Evolutionary conservation across 1,139 yeast genomes (phyloP).

Genomic region (Blastobotrys illinoisensis): DNA sequence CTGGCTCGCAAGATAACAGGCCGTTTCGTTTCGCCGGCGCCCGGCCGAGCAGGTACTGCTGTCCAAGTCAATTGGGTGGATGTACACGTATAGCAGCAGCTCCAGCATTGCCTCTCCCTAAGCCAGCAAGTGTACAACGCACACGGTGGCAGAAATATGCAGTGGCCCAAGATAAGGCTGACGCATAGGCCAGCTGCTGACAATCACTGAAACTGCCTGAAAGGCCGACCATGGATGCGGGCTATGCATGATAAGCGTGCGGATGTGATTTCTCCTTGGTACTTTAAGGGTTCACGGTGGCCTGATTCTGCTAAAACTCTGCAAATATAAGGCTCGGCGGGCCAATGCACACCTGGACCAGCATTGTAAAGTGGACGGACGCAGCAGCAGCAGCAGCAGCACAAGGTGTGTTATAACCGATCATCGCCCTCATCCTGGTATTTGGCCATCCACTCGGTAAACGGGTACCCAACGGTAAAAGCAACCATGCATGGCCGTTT

Average conservation of each 20-base stretch:
- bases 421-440: not conserved
- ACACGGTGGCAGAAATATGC: not conserved
- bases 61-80: not conserved
- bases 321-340: not conserved
- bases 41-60: not conserved
- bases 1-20: not conserved
- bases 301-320: not conserved
- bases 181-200: constrained; percentile 1
- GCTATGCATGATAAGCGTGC: not conserved
- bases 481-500: not conserved
- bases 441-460: not conserved
- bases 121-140: not conserved
- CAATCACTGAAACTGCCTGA: not conserved
- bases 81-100: not conserved
- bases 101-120: not conserved
- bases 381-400: too few species aligned
- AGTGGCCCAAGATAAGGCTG: not conserved
- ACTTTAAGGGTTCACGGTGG: not conserved
- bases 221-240: not conserved
- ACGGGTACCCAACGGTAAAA: not conserved
- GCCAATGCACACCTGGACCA: not conserved
- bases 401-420: not conserved
- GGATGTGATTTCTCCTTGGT: not conserved
- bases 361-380: too few species aligned
- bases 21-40: not conserved